These are phyloP conservation scores for Penicillium roqueforti DNA, from an alignment of 495 filamentous ascomycete genomes.

Conservation along the genomic window DNA sequence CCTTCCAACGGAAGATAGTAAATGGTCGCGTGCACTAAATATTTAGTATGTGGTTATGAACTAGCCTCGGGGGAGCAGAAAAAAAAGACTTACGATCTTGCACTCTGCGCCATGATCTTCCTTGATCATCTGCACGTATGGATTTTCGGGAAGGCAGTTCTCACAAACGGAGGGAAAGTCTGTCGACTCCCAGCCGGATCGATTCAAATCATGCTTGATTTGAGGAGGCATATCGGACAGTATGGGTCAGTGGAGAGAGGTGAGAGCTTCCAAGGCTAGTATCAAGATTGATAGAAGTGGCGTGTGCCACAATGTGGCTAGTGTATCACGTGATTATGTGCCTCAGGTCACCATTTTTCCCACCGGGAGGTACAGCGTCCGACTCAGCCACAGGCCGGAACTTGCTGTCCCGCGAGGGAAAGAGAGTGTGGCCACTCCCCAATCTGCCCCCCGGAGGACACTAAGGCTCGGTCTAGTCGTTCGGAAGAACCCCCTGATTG, in stretches of 20 bases:
- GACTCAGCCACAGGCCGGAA: constrained; percentile 24
- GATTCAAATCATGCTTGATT: constrained; percentile 95
- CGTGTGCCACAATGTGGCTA: constrained; percentile 15
- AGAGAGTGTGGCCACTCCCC: constrained; percentile 7
- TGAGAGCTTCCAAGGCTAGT: constrained; percentile 5
- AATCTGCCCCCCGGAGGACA: constrained; percentile 1
- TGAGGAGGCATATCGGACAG: constrained; percentile 47
- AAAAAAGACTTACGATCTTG: constrained; percentile 43
- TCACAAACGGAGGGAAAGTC: constrained; percentile 66
- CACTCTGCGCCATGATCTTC: constrained; percentile 80
- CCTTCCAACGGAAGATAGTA: constrained; percentile 93
- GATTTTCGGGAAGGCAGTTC: constrained; percentile 89
- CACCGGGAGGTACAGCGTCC: constrained; percentile 14
- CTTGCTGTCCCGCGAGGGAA: constrained; percentile 6
- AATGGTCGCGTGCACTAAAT: constrained; percentile 82
- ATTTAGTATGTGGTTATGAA: constrained; percentile 10
- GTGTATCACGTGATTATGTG: constrained; percentile 1
- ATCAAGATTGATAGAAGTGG: constrained; percentile 13
- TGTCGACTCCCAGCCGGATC: constrained; percentile 92
- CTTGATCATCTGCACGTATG: constrained; percentile 98
- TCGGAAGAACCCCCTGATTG: constrained; percentile 8
- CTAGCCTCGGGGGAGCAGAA: neutral
- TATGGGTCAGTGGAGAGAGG: neutral
- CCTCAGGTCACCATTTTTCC: neutral
- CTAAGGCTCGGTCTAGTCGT: constrained; percentile 6